phyloP scores from a whole-genome alignment of 148 eudicot species.

The Camellia sinensis region DNA sequence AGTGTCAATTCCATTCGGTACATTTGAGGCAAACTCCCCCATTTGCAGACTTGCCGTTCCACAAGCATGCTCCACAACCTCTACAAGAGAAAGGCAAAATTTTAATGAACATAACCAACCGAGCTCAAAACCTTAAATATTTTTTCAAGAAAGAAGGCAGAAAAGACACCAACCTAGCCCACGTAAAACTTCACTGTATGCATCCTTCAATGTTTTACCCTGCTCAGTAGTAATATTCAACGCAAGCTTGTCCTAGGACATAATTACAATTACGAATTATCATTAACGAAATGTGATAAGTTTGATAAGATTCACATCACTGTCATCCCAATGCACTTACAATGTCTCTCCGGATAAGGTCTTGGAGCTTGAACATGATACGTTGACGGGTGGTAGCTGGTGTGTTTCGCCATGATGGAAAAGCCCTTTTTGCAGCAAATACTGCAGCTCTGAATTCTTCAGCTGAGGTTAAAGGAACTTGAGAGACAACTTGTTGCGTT shows the following conservation, averaged over 20 bases:
- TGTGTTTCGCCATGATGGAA: conserved; percentile 58
- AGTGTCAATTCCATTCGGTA: conserved; percentile 48
- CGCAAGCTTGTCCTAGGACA: conserved; percentile 57
- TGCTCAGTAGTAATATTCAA: conserved; percentile 50
- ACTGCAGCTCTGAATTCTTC: conserved; percentile 70
- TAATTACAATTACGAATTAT: not conserved
- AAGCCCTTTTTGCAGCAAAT: conserved; percentile 65
- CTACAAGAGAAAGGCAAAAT: conserved; percentile 31
- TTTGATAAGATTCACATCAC: not conserved
- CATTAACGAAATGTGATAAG: not conserved
- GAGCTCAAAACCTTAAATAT: conserved; percentile 13
- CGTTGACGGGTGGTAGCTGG: conserved; percentile 50
- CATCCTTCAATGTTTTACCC: conserved; percentile 64
- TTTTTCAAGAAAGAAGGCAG: not conserved
- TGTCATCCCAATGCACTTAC: conserved; percentile 30
- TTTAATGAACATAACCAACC: not conserved
- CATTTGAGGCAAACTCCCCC: conserved; percentile 55
- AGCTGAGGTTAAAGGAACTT: conserved; percentile 59
- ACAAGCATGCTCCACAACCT: conserved; percentile 70
- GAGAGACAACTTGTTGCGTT: conserved; percentile 68
- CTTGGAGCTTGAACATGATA: conserved; percentile 61
- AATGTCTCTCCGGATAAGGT: conserved; percentile 63
- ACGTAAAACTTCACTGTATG: conserved; percentile 45
- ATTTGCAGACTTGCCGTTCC: conserved; percentile 53
- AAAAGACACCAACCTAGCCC: conserved; percentile 43